Percentiles rank a stretch among this genome's conserved stretches.
These are phyloP conservation scores for Jaapia argillacea DNA, from an alignment of 768 basidiomycete species.

Conservation along the genomic window DNA sequence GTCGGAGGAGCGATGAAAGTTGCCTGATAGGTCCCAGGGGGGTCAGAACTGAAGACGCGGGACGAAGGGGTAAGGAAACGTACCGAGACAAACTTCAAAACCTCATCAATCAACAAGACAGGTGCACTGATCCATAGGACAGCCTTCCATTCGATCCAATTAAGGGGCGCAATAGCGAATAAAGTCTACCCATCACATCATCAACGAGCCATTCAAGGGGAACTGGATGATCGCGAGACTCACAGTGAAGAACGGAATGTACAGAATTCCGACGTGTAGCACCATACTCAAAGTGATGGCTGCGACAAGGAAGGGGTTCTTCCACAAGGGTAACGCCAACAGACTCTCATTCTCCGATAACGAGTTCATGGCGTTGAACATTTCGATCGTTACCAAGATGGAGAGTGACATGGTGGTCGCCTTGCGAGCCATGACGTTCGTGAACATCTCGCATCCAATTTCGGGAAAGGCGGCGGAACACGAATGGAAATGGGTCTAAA, in stretches of 20 bases:
- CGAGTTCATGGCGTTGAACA: slow-evolving; percentile 98
- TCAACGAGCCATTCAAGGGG: too few species aligned
- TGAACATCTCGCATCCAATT: slow-evolving; percentile 95
- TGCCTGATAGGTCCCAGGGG: too few species aligned
- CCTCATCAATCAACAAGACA: slow-evolving; percentile 83
- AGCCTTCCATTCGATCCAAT: slow-evolving; percentile 93
- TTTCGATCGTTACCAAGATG: slow-evolving; percentile 91
- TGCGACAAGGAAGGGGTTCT: slow-evolving; percentile 85
- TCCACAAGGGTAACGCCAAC: slow-evolving; percentile 84
- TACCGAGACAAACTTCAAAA: slow-evolving; percentile 77
- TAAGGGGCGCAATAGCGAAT: slow-evolving; percentile 89
- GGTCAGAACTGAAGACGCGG: too few species aligned
- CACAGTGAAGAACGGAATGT: slow-evolving; percentile 94
- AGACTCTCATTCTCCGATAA: slow-evolving; percentile 95
- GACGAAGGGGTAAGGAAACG: slow-evolving; percentile 17
- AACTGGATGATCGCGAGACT: too few species aligned
- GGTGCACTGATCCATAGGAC: slow-evolving; percentile 83
- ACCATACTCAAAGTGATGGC: slow-evolving; percentile 89
- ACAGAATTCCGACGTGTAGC: slow-evolving; percentile 90
- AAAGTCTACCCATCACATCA: slow-evolving; percentile 51
- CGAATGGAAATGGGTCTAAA: slow-evolving; percentile 92
- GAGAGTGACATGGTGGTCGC: slow-evolving; percentile 97
- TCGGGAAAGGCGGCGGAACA: slow-evolving; percentile 76
- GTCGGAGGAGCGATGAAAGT: slow-evolving; percentile 49
- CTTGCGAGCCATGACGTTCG: slow-evolving; percentile 70